These are phyloP conservation scores for Globisporangium cystogenes DNA, from an alignment of 352 stramenopile species.

Conservation along the genomic window DNA sequence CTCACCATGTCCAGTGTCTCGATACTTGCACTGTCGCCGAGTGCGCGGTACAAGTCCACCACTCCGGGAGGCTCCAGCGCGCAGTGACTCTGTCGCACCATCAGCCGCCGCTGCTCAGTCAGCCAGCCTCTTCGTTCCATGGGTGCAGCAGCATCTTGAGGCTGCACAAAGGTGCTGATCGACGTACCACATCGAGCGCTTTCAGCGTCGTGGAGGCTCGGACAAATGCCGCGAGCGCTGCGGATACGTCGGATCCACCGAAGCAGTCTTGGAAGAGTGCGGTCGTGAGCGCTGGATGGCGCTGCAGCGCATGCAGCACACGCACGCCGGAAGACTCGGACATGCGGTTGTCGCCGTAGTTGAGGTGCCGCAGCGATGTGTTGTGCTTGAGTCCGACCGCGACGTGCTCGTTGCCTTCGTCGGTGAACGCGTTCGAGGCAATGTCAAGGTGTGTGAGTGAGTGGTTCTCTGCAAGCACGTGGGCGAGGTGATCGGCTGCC, in stretches of 20 bases:
- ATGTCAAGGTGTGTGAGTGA: constrained; percentile 53
- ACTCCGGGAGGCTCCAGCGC: constrained; percentile 48
- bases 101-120: neutral
- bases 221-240: constrained; percentile 24
- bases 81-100: constrained; percentile 45
- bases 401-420: constrained; percentile 29
- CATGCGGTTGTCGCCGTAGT: constrained; percentile 60
- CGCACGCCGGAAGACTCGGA: constrained; percentile 25
- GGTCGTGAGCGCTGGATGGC: constrained; percentile 34
- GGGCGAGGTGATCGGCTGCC: constrained; percentile 30
- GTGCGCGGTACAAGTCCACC: constrained; percentile 49
- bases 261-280: constrained; percentile 60
- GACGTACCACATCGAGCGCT: constrained; percentile 49
- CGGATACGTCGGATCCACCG: constrained; percentile 20
- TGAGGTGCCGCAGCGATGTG: constrained; percentile 31
- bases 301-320: constrained; percentile 28
- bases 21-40: constrained; percentile 43
- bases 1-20: constrained; percentile 53
- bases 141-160: neutral
- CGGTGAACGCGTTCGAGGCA: constrained; percentile 39
- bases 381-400: constrained; percentile 45
- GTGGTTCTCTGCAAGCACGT: constrained; percentile 38
- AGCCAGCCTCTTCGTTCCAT: too few relatives aligned
- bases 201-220: constrained; percentile 23
- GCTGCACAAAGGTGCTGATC: neutral